Conservation (phyloP, 495 filamentous ascomycete genomes). For the Aspergillus asperescens region DNA sequence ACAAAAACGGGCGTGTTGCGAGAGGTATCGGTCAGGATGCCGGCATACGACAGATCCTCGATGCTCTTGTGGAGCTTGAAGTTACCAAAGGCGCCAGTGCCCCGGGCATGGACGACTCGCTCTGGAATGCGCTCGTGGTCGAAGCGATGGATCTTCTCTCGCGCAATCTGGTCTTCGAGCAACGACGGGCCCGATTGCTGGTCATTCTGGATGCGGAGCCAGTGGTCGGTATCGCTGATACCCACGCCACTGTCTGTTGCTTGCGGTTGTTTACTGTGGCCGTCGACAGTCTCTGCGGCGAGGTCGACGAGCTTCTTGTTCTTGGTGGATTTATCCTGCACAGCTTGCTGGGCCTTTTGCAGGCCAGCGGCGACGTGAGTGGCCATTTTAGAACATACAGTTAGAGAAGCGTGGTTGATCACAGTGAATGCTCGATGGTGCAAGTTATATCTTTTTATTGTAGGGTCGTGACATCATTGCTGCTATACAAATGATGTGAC, state of each 20-base stretch:
- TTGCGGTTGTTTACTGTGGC: slow-evolving; percentile 35
- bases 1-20: slow-evolving; percentile 74
- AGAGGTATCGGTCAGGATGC: slow-evolving; percentile 72
- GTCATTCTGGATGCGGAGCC: slow-evolving; percentile 60
- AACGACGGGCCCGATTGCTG: slow-evolving; percentile 63
- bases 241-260: slow-evolving; percentile 78
- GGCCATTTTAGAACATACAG: no score
- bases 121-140: slow-evolving; percentile 88
- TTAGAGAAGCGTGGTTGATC: neutral
- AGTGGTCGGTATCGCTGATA: slow-evolving; percentile 69
- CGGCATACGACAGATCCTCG: slow-evolving; percentile 63
- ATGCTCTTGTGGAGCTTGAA: slow-evolving; percentile 70
- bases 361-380: slow-evolving; percentile 24
- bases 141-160: slow-evolving; percentile 73
- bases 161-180: slow-evolving; percentile 74
- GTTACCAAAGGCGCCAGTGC: slow-evolving; percentile 75
- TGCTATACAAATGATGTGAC: neutral
- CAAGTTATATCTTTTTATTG: neutral
- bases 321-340: slow-evolving; percentile 23
- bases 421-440: neutral
- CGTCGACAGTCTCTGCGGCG: slow-evolving; percentile 30
- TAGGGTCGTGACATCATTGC: slow-evolving; percentile 3
- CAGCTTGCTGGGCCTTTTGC: slow-evolving; percentile 28
- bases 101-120: slow-evolving; percentile 84
- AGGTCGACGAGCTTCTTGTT: slow-evolving; percentile 31